Base-by-base conservation (phyloP, 2,329 filamentous ascomycete genomes). In the Parafenestella ontariensis region DNA sequence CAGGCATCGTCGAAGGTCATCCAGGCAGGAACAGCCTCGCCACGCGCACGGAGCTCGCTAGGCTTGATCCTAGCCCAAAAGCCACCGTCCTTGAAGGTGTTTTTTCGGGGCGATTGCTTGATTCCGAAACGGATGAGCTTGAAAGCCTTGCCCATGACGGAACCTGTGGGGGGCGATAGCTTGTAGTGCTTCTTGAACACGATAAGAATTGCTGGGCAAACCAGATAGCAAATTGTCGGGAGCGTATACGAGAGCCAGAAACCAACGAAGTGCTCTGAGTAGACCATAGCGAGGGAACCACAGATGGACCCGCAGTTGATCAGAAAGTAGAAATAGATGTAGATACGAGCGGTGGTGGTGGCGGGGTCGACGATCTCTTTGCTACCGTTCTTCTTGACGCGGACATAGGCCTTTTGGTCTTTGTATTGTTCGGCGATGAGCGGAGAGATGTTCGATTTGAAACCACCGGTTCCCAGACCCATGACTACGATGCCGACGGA, bases 1-100 rank as follows among this genome's bases (percentile, higher is more conserved):
- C 89, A 92, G 53, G 85, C 85, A 62, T 92, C 90, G 57, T 92
- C 89, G 62, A 91, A 92, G 0, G 87, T 90, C 88, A 92, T 92
- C 89, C 89, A 91, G 0, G 59, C 46, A 0, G 89, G 89, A 29
- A 85, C 83, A 50, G 81, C 68, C 0, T 76, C 74, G 5, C 82
- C 77, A 39, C 55, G 59, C 7, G 63, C 65, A 13, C 54, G 62
- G 9, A 73, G 41, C 9, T 52, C 49, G 42, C 61, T 88, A 3
- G 89, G 89, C 75, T 89, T 89, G 54, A 85, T 82, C 1, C 76
- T 66, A 23, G 89, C 83, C 85, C 88, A 91, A 74, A 89, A 82
- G 7, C 42, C 54, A 8, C 56, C 54, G 18, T 68, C 65, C 34
- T 64, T 66, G 50, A 68, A 62, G 6, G 58, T 47, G 34, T 68